phyloP scores from a whole-genome alignment of 768 basidiomycete species.

The Pisolithus orientalis region DNA sequence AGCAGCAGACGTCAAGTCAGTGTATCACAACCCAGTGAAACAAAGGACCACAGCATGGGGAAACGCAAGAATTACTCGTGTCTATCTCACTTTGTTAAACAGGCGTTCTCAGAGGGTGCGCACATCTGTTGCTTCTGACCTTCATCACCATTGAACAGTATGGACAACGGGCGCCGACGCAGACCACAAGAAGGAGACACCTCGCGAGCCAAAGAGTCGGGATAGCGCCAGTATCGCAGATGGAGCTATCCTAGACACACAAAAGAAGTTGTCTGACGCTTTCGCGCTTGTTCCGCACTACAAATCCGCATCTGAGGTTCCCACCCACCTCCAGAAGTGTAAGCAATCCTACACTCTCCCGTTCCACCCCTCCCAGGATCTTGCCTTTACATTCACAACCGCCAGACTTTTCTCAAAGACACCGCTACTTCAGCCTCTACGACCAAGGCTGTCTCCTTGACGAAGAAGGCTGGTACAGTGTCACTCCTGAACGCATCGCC shows the following conservation, averaged over 20 bases:
- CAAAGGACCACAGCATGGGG: conserved; percentile 20
- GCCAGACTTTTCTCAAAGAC: conserved; percentile 81
- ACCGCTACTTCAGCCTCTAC: conserved; percentile 76
- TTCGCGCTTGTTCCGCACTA: conserved; percentile 72
- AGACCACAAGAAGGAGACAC: background rate
- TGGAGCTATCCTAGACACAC: conserved; percentile 17
- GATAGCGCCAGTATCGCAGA: too few relatives aligned
- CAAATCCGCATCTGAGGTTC: conserved; percentile 57
- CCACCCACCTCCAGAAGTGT: conserved; percentile 81
- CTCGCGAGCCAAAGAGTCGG: conserved; percentile 3
- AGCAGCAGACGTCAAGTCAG: too few relatives aligned
- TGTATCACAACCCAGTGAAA: too few relatives aligned
- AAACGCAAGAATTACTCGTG: conserved; percentile 38
- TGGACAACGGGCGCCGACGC: background rate
- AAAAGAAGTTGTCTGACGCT: conserved; percentile 52
- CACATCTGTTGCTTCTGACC: conserved; percentile 3
- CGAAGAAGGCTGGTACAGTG: conserved; percentile 96
- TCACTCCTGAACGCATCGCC: conserved; percentile 93
- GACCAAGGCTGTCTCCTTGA: conserved; percentile 82
- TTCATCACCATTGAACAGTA: background rate
- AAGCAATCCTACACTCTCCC: conserved; percentile 21
- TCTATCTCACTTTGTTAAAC: conserved; percentile 37
- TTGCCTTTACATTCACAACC: background rate
- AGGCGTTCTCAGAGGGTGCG: conserved; percentile 27
- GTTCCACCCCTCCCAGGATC: background rate